phyloP scores from a whole-genome alignment of 108 stramenopile species.

The Nitzschia palea region DNA sequence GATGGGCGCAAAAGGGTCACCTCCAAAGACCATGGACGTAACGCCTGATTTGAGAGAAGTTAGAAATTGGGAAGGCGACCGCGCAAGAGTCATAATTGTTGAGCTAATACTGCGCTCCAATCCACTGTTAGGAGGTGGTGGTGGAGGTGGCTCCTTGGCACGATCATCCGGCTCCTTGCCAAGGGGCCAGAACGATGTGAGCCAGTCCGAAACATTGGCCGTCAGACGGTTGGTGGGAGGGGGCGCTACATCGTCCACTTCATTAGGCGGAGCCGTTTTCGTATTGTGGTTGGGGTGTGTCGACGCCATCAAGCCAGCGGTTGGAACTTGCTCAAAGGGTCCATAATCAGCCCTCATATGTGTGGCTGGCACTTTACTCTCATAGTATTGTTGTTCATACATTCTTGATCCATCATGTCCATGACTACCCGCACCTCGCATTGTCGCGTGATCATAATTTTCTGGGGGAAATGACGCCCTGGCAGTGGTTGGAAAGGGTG shows the following conservation, averaged over 20 bases:
- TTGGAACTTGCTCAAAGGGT: background rate
- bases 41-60: conserved; percentile 25
- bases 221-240: conserved; percentile 32
- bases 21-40: conserved; percentile 19
- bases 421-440: background rate
- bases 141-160: background rate
- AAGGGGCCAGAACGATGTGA: conserved; percentile 38
- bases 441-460: background rate
- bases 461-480: too few relatives aligned
- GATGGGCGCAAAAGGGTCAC: conserved; percentile 1
- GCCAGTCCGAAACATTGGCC: conserved; percentile 51
- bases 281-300: conserved; percentile 3
- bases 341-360: background rate
- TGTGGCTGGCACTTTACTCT: too few relatives aligned
- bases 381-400: background rate
- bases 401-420: background rate
- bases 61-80: conserved; percentile 31
- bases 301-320: background rate
- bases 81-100: conserved; percentile 24
- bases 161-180: background rate
- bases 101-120: conserved; percentile 28
- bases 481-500: too few relatives aligned
- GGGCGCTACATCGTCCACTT: conserved; percentile 2
- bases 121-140: conserved; percentile 4
- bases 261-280: too few relatives aligned